Evolutionary conservation across 805 yeast genomes (phyloP).

Genomic region (Debaryomyces castellii): DNA sequence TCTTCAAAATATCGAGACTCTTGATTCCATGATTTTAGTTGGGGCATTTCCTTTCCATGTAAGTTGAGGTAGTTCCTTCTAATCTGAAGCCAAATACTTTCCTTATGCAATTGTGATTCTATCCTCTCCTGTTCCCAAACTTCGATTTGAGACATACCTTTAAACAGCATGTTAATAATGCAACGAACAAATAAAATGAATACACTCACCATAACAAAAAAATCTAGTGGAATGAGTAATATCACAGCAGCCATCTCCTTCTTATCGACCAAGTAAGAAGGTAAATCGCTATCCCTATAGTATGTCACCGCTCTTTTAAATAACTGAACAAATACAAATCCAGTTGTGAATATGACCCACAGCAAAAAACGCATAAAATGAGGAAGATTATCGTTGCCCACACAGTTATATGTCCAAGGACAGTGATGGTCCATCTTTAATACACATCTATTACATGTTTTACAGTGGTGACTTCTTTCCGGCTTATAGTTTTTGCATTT

Average conservation of each 20-base stretch:
- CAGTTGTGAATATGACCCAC: conserved; percentile 60
- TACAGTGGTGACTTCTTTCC: conserved; percentile 84
- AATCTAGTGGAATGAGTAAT: conserved; percentile 51
- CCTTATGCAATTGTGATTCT: conserved; percentile 59
- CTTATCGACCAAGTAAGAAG: conserved; percentile 54
- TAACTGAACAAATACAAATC: conserved; percentile 45
- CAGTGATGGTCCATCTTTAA: conserved; percentile 90
- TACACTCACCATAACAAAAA: conserved; percentile 63
- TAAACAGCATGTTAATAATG: conserved; percentile 47
- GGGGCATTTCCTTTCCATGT: conserved; percentile 42
- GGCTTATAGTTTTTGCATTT: conserved; percentile 78
- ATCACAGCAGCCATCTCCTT: conserved; percentile 56
- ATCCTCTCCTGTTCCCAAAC: conserved; percentile 88
- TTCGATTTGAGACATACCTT: conserved; percentile 88
- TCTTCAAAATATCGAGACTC: conserved; percentile 13
- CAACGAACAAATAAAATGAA: conserved; percentile 62
- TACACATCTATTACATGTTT: conserved; percentile 72
- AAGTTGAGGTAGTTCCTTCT: conserved; percentile 42
- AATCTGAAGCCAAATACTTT: conserved; percentile 52
- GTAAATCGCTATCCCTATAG: conserved; percentile 51
- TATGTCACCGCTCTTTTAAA: conserved; percentile 37
- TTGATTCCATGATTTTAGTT: conserved; percentile 47
- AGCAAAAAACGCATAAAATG: conserved; percentile 75
- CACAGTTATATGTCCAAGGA: conserved; percentile 93
- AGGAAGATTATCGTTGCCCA: conserved; percentile 75